phyloP scores from a whole-genome alignment of 2,329 filamentous ascomycete species.

The Hypoxylon sp. region DNA sequence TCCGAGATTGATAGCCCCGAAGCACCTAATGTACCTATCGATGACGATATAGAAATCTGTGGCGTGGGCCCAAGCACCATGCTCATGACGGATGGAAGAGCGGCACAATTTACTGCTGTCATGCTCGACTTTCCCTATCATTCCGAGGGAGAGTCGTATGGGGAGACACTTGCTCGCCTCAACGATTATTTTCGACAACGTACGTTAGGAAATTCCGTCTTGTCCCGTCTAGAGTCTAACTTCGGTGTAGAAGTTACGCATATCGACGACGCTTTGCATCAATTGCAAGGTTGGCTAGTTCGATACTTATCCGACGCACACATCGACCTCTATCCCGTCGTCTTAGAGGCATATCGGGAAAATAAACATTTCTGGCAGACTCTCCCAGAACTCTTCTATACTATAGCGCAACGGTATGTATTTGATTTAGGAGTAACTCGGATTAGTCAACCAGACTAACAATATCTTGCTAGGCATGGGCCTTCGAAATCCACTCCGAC shows the following conservation, averaged over 20 bases:
- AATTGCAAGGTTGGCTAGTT: constrained; percentile 61
- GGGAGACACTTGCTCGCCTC: constrained; percentile 43
- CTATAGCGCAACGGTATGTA: constrained; percentile 54
- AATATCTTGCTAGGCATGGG: constrained; percentile 34
- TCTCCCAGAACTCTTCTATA: constrained; percentile 60
- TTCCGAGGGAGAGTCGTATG: constrained; percentile 39
- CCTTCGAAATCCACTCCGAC: constrained; percentile 41
- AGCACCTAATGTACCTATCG: constrained; percentile 53
- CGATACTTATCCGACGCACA: constrained; percentile 55
- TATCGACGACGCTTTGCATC: constrained; percentile 55
- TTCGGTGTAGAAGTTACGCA: constrained; percentile 50
- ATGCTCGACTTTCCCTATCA: constrained; percentile 46
- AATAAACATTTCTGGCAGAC: constrained; percentile 61
- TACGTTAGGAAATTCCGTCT: constrained; percentile 29
- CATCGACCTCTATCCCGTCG: constrained; percentile 46
- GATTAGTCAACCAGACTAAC: constrained; percentile 19
- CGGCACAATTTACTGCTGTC: constrained; percentile 30
- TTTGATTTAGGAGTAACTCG: neutral
- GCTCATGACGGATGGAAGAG: constrained; percentile 22
- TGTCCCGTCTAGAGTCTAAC: constrained; percentile 44
- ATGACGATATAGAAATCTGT: constrained; percentile 45
- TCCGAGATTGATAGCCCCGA: constrained; percentile 56
- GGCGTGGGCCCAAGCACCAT: constrained; percentile 47
- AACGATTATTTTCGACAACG: constrained; percentile 43
- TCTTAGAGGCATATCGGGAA: constrained; percentile 54